phyloP scores from a whole-genome alignment of 768 basidiomycete species.

The Sporobolomyces phaffii region DNA sequence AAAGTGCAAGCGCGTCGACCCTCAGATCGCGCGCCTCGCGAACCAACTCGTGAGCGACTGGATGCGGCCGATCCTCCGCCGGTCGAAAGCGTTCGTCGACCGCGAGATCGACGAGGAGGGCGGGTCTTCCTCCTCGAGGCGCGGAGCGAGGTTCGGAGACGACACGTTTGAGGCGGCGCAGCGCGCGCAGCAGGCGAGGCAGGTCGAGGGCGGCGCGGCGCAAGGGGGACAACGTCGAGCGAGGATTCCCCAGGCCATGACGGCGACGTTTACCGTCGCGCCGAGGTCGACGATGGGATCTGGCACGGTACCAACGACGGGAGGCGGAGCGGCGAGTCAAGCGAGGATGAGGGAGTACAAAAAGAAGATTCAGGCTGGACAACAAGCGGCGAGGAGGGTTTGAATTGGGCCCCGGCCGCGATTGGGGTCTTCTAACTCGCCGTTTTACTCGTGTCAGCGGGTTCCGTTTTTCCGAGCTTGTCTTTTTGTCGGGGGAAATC shows the following conservation, averaged over 20 bases:
- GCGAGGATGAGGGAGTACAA: slow-evolving; percentile 35
- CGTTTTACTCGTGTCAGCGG: too few relatives aligned
- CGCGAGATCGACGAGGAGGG: slow-evolving; percentile 58
- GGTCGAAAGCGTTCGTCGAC: slow-evolving; percentile 47
- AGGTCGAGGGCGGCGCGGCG: slow-evolving; percentile 54
- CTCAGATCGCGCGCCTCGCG: slow-evolving; percentile 72
- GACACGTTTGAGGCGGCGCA: slow-evolving; percentile 52
- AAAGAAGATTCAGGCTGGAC: slow-evolving; percentile 27
- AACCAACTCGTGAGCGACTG: slow-evolving; percentile 74
- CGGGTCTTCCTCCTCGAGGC: too few relatives aligned
- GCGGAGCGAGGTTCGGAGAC: slow-evolving; percentile 58
- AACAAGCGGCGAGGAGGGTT: slow-evolving; percentile 20
- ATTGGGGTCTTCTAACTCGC: too few relatives aligned
- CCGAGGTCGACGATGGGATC: slow-evolving; percentile 47
- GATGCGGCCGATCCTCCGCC: slow-evolving; percentile 87
- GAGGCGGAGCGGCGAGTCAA: slow-evolving; percentile 8
- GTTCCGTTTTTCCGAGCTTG: neutral
- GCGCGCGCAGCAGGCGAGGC: slow-evolving; percentile 53
- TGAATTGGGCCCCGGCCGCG: too few relatives aligned
- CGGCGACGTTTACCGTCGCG: slow-evolving; percentile 74
- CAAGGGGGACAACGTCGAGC: slow-evolving; percentile 64
- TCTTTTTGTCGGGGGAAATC: too few relatives aligned
- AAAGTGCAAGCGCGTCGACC: slow-evolving; percentile 80
- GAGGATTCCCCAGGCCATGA: slow-evolving; percentile 67
- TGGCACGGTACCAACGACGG: neutral